These are phyloP conservation scores for Cladophialophora bantiana DNA, from an alignment of 2,329 filamentous ascomycete species.

Conservation along the genomic window DNA sequence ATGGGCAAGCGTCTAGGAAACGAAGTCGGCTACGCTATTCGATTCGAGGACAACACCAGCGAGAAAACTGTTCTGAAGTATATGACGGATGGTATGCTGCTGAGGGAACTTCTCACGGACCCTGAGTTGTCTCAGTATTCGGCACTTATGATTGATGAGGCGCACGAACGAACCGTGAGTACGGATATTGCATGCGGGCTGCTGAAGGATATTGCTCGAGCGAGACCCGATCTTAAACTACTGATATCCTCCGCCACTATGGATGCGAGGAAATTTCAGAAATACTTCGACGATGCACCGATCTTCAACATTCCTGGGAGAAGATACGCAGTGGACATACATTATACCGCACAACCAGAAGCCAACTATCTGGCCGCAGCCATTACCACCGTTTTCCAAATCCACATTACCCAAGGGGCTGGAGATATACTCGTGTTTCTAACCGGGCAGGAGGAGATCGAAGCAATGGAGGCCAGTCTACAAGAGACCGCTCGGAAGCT, in stretches of 20 bases:
- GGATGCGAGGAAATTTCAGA: conserved; percentile 89
- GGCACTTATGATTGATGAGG: conserved; percentile 94
- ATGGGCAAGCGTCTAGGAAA: conserved; percentile 88
- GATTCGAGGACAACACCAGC: conserved; percentile 90
- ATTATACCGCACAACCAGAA: conserved; percentile 88
- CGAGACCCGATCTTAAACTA: conserved; percentile 83
- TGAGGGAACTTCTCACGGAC: conserved; percentile 88
- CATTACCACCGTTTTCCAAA: conserved; percentile 93
- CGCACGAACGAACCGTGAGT: conserved; percentile 89
- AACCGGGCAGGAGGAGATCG: conserved; percentile 96
- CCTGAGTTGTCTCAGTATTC: conserved; percentile 83
- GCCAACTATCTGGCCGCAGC: conserved; percentile 92
- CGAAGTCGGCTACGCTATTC: conserved; percentile 92
- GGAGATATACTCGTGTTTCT: conserved; percentile 95
- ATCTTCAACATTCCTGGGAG: conserved; percentile 95
- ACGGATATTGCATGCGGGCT: conserved; percentile 90
- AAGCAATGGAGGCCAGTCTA: conserved; percentile 82
- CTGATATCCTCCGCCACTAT: conserved; percentile 94
- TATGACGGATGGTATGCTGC: conserved; percentile 95
- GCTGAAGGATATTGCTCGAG: conserved; percentile 84
- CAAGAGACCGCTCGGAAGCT: conserved; percentile 86
- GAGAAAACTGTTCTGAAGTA: conserved; percentile 94
- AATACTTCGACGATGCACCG: conserved; percentile 89
- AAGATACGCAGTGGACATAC: conserved; percentile 86
- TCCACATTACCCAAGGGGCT: conserved; percentile 81